Base-by-base conservation (phyloP, 805 yeast genomes). In the Saccharomycopsis babjevae region DNA sequence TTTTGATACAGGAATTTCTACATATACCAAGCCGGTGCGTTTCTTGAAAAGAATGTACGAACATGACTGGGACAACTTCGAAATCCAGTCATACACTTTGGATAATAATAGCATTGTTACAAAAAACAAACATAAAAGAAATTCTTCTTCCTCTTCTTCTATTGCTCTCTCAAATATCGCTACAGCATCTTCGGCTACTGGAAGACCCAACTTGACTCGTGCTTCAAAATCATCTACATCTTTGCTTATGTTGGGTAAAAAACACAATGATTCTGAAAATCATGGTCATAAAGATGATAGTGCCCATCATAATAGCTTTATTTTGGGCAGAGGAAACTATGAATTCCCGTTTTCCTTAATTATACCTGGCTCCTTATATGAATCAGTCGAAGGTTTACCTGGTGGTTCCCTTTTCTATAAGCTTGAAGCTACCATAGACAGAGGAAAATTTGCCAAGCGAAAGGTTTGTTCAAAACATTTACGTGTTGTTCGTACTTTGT, bases 311-410 rank as follows among this genome's bases (percentile, higher is more conserved):
- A 34, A 46, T 34, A 57, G 54, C 38, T 50, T 80, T 62, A 72
- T 78, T 5, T 70, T 88, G 60, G 78, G 77, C 0, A 83, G 80
- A 63, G 98, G 98, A 0, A 88, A 88, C 71, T 91, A 93, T 69
- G 96, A 88, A 68, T 83, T 94, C 67, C 97, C 98, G 0, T 94
- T 94, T 70, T 86, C 86, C 64, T 81, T 93, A 0, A 79, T 91
- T 28, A 69, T 93, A 25, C 97, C 97, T 0, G 98, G 98, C 0
- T 78, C 84, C 43, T 78, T 88, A 55, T 84, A 90, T 1, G 99
- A 94, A 71, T 85, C 96, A 32, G 85, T 94, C 7, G 97, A 92
- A 70, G 97, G 97, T 11, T 76, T 91, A 58, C 90, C 90, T 1
- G 87, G 93, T 58, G 89, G 90, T 34, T 81, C 88, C 15, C 76